phyloP scores from a whole-genome alignment of 495 filamentous ascomycete genomes.

The Aspergillus bertholletiae region DNA sequence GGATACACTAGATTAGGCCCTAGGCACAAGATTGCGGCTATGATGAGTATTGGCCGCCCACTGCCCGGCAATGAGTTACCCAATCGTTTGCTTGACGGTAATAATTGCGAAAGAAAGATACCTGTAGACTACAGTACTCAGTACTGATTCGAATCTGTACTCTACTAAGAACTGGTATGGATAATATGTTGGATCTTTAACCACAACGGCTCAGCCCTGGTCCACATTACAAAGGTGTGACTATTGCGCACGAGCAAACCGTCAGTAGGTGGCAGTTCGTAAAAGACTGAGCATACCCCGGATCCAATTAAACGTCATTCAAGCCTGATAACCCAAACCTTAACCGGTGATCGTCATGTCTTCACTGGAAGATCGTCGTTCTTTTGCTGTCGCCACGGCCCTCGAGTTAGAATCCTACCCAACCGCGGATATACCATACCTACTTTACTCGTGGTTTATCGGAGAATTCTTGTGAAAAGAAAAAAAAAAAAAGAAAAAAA shows the following conservation, averaged over 20 bases:
- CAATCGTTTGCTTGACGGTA: background rate
- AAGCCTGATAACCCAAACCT: conserved; percentile 1
- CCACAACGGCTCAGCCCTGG: background rate
- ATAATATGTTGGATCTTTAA: background rate
- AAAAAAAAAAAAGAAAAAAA: too few species aligned
- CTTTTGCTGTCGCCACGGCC: background rate
- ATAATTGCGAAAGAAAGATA: background rate
- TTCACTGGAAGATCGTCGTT: conserved; percentile 2
- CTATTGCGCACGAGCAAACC: background rate
- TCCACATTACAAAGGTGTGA: background rate
- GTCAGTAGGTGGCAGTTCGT: background rate
- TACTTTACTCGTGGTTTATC: too few species aligned
- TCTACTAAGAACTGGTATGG: too few species aligned
- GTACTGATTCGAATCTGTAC: too few species aligned
- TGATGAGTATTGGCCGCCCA: background rate
- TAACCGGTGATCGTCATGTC: background rate
- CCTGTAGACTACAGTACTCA: background rate
- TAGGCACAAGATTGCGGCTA: background rate
- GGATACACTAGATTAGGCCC: background rate
- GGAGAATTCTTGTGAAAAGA: too few species aligned
- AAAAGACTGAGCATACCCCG: background rate
- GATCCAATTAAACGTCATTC: background rate
- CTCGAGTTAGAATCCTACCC: too few species aligned
- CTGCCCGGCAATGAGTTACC: background rate
- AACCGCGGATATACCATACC: too few species aligned